Percentiles rank a stretch among this genome's conserved stretches.
phyloP scores from a whole-genome alignment of 2,329 filamentous ascomycete genomes.

The Oidium heveae region DNA sequence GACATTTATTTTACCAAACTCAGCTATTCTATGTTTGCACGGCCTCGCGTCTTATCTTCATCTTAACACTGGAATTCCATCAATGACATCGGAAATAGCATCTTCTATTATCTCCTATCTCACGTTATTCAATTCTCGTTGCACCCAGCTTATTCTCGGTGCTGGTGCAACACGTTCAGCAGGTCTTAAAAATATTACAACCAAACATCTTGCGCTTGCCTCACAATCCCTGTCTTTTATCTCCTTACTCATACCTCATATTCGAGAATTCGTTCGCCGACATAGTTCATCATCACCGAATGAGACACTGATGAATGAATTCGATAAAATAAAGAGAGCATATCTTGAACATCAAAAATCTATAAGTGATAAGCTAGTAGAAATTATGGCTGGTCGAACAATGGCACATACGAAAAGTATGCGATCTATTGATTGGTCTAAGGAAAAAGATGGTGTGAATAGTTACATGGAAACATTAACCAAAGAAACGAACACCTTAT shows the following conservation, averaged over 20 bases:
- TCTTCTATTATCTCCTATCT: constrained; percentile 61
- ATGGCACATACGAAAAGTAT: constrained; percentile 35
- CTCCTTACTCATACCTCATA: constrained; percentile 63
- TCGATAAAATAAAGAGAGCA: constrained; percentile 11
- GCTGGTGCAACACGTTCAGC: constrained; percentile 76
- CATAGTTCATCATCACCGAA: constrained; percentile 29
- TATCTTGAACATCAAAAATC: constrained; percentile 42
- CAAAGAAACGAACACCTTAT: constrained; percentile 43
- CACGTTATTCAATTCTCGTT: constrained; percentile 83
- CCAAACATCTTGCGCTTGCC: constrained; percentile 78
- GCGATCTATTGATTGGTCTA: constrained; percentile 39
- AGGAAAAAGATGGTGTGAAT: constrained; percentile 18
- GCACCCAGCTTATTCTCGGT: constrained; percentile 86
- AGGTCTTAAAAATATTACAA: constrained; percentile 86
- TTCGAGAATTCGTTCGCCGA: constrained; percentile 73
- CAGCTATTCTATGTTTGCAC: constrained; percentile 55
- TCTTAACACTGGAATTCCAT: constrained; percentile 63
- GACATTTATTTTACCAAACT: constrained; percentile 63
- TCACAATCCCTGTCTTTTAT: constrained; percentile 76
- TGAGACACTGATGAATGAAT: constrained; percentile 25
- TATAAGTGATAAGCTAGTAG: constrained; percentile 49
- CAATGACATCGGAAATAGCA: constrained; percentile 66
- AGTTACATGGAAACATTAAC: constrained; percentile 46
- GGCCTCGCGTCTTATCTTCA: constrained; percentile 66
- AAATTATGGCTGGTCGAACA: constrained; percentile 43